Percentiles rank a stretch among this genome's conserved stretches.
Conservation (phyloP, 768 basidiomycete genomes). For the Pleurotus sapidus region DNA sequence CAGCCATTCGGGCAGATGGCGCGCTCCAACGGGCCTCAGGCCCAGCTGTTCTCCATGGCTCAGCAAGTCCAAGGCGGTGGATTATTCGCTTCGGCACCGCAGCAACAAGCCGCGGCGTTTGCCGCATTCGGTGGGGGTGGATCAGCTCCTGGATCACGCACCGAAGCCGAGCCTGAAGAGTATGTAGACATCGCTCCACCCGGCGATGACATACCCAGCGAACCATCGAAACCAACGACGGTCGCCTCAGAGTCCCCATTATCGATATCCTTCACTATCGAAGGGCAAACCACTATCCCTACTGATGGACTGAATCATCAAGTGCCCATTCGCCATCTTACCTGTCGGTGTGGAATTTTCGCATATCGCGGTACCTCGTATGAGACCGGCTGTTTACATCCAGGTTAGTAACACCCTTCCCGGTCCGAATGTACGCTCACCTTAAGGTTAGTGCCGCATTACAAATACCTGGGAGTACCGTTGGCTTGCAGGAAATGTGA, state of each 20-base stretch:
- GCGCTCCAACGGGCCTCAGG: background rate
- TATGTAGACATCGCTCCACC: slow-evolving; percentile 28
- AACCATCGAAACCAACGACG: slow-evolving; percentile 32
- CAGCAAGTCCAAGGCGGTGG: background rate
- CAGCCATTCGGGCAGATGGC: background rate
- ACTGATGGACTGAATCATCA: slow-evolving; percentile 54
- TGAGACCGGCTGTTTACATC: slow-evolving; percentile 46
- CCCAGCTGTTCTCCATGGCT: background rate
- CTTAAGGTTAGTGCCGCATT: slow-evolving; percentile 36
- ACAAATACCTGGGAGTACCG: slow-evolving; percentile 58
- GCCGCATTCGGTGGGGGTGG: background rate
- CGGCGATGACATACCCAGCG: slow-evolving; percentile 10
- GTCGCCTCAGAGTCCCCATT: slow-evolving; percentile 52
- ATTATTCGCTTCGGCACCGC: slow-evolving; percentile 4
- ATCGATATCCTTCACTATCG: slow-evolving; percentile 48
- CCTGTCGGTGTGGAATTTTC: slow-evolving; percentile 43
- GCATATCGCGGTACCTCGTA: slow-evolving; percentile 48
- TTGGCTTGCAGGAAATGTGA: slow-evolving; percentile 51
- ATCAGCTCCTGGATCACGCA: background rate
- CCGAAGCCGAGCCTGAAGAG: slow-evolving; percentile 16
- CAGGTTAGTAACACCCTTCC: slow-evolving; percentile 29
- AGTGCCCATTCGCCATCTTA: slow-evolving; percentile 47
- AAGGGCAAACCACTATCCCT: slow-evolving; percentile 47
- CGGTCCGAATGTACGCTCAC: background rate
- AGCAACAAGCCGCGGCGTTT: background rate